Conservation (phyloP, 2,329 filamentous ascomycete species). For the Hypoxylon sp. region DNA sequence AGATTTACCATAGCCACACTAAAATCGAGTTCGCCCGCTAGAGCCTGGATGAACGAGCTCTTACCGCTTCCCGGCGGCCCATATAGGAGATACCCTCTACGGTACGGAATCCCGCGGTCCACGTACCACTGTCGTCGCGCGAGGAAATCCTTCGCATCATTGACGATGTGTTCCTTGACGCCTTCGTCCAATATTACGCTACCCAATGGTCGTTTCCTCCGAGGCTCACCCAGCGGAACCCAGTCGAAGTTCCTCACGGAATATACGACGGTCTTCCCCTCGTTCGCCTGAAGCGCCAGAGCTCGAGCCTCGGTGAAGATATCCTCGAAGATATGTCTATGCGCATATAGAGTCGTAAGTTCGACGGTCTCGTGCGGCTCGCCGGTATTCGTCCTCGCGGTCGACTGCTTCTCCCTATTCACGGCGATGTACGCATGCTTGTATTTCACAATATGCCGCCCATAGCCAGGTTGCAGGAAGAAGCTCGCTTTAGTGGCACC, state of each 20-base stretch:
- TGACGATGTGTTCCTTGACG: slow-evolving; percentile 83
- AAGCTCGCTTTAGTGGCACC: slow-evolving; percentile 84
- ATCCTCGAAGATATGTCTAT: slow-evolving; percentile 89
- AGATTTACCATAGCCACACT: slow-evolving; percentile 93
- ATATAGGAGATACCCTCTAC: slow-evolving; percentile 88
- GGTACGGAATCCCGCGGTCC: slow-evolving; percentile 93
- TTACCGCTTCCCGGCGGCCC: slow-evolving; percentile 93
- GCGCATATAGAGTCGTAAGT: slow-evolving; percentile 89
- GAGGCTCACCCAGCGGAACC: slow-evolving; percentile 84
- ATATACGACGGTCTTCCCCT: slow-evolving; percentile 95
- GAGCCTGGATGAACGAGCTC: slow-evolving; percentile 94
- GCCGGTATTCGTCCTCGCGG: slow-evolving; percentile 83
- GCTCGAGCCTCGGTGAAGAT: slow-evolving; percentile 89
- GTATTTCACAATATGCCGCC: slow-evolving; percentile 88
- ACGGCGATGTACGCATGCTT: slow-evolving; percentile 89
- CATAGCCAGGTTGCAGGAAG: slow-evolving; percentile 89
- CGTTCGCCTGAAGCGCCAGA: slow-evolving; percentile 81
- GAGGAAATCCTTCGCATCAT: slow-evolving; percentile 86
- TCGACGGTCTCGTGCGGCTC: slow-evolving; percentile 95
- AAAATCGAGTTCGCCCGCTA: slow-evolving; percentile 93
- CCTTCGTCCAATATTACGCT: slow-evolving; percentile 93
- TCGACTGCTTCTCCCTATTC: slow-evolving; percentile 85
- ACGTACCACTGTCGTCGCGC: slow-evolving; percentile 87
- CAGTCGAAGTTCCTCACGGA: slow-evolving; percentile 87
- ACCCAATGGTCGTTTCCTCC: slow-evolving; percentile 86